Evolutionary conservation across 441 rosid species (phyloP), one percentile per base, ranked within the genome.

Genomic region (Aquilaria agallochum): DNA sequence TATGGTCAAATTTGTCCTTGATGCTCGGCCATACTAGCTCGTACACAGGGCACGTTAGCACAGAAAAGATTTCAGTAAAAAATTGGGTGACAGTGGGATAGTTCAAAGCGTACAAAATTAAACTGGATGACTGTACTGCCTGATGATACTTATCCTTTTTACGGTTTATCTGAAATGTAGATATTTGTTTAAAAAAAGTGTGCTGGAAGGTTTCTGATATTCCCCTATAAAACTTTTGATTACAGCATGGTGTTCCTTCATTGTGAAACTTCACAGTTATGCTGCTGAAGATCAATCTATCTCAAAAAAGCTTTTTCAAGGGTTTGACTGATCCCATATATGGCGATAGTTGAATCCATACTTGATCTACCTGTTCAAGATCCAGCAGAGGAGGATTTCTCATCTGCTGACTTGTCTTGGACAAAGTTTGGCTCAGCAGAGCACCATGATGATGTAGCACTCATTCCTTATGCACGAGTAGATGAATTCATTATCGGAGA

Each of bases 401-500:
- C 87, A 20, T 76, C 90, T 53, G 75, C 84, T 27, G 92, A 94
- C 76, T 79, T 94, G 68, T 73, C 45, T 63, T 94, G 98, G 98
- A 85, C 82, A 34, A 87, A 89, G 71, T 88, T 82, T 49, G 98
- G 96, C 51, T 80, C 89, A n/a, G 63, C 78, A 5, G 96, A 90
- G 74, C 96, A 72, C 67, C 81, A 86, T 69, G 95, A 90, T 58
- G 86, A 84, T 32, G 89, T 88, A n/a, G 98, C 97, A 9, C 77
- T 93, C 50, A 87, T 93, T 63, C 95, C 97, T 7, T 87, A 85
- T 68, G 75, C 77, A 9, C 83, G 89, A 12, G 89, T 85, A 56
- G 93, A 90, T 65, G 74, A 85, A 20, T 94, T 90, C 71, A 87
- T 94, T 54, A 89, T 88, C 56, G 98, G 98, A 63, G 98, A 94